phyloP scores from a whole-genome alignment of 345 rosid species.

The Erodium maritimum region DNA sequence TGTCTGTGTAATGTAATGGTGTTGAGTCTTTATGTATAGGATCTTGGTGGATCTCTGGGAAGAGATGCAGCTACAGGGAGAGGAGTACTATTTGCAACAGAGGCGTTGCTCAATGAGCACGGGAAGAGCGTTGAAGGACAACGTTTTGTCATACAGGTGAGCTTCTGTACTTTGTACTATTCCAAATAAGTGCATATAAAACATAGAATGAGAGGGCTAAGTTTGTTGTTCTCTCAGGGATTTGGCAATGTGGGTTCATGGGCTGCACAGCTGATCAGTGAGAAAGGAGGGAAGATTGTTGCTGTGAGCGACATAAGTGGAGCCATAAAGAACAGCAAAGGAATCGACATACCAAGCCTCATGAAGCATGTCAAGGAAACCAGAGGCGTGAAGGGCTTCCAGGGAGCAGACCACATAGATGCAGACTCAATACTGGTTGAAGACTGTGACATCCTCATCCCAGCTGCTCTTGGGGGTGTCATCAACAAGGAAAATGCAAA shows the following conservation, averaged over 20 bases:
- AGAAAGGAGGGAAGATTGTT: constrained; percentile 70
- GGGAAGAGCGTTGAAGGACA: constrained; percentile 71
- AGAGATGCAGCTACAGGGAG: constrained; percentile 97
- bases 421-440: constrained; percentile 52
- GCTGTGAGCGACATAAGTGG: constrained; percentile 81
- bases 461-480: constrained; percentile 94
- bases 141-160: constrained; percentile 75
- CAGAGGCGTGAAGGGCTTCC: constrained; percentile 70
- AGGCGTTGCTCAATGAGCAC: constrained; percentile 81
- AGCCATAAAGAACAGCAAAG: constrained; percentile 73
- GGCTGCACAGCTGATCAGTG: constrained; percentile 77
- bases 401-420: constrained; percentile 48
- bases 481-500: constrained; percentile 86
- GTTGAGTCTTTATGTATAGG: constrained; percentile 27
- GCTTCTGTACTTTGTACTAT: neutral
- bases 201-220: neutral
- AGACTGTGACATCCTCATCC: constrained; percentile 79
- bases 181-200: neutral
- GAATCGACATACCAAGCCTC: constrained; percentile 50
- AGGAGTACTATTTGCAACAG: constrained; percentile 86
- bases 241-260: constrained; percentile 97
- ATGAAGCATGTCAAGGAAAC: constrained; percentile 49
- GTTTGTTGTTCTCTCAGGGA: constrained; percentile 33
- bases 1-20: neutral
- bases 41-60: constrained; percentile 95